A percentile compares a stretch with the other conserved stretches of the same genome.
These are phyloP conservation scores for Talaromyces verruculosus DNA, from an alignment of 2,329 filamentous ascomycete genomes.

Conservation along the genomic window DNA sequence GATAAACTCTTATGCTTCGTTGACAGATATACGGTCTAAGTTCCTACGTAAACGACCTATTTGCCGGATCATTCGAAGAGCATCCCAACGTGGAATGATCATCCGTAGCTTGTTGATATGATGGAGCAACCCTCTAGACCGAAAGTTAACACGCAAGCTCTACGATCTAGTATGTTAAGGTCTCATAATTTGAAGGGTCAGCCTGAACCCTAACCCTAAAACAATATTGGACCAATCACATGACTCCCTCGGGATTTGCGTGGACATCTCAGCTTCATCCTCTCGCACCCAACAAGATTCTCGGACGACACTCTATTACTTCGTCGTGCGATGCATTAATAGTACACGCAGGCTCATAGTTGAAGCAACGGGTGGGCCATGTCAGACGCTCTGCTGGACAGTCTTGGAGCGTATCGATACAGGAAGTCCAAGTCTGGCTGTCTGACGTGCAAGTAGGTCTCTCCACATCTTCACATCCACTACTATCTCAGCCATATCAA, in stretches of 20 bases:
- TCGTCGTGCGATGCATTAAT: background rate
- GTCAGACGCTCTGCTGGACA: background rate
- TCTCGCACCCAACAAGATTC: background rate
- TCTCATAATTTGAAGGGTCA: no score
- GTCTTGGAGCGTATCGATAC: background rate
- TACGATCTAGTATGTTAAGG: no score
- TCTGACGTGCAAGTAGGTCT: constrained; percentile 21
- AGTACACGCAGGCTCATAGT: background rate
- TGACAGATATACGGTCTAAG: no score
- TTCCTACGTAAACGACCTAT: no score
- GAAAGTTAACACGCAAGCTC: no score
- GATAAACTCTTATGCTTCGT: no score
- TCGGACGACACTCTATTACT: background rate
- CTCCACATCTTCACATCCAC: background rate
- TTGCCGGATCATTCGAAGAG: no score
- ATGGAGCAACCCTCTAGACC: no score
- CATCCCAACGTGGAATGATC: no score
- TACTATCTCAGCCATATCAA: background rate
- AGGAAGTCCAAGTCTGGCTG: constrained; percentile 19
- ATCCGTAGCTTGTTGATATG: no score
- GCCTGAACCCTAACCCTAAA: no score
- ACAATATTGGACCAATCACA: background rate
- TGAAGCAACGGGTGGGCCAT: background rate
- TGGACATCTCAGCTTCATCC: no score
- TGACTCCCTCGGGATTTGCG: background rate